A percentile compares a stretch with the other conserved stretches of the same genome.
Conservation (phyloP, 2,329 filamentous ascomycete genomes). For the Penicillium sp. region DNA sequence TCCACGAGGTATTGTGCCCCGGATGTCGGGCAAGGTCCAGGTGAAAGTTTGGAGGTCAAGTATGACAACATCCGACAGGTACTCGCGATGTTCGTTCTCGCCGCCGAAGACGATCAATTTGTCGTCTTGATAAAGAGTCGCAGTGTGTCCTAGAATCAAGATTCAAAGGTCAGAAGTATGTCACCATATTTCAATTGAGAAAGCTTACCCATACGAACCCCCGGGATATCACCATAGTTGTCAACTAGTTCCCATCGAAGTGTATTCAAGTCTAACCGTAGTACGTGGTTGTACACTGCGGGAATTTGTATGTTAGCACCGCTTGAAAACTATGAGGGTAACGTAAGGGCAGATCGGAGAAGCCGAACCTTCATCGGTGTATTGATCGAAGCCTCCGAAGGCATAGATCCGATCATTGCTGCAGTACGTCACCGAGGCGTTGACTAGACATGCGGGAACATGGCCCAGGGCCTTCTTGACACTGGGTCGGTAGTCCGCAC, state of each 20-base stretch:
- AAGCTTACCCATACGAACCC: constrained; percentile 83
- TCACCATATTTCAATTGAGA: constrained; percentile 18
- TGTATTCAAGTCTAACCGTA: constrained; percentile 78
- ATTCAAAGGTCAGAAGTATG: not conserved
- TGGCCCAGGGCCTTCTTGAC: constrained; percentile 74
- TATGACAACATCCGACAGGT: constrained; percentile 91
- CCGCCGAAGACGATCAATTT: constrained; percentile 97
- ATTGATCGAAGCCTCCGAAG: constrained; percentile 97
- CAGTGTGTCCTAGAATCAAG: constrained; percentile 69
- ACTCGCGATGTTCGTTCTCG: constrained; percentile 94
- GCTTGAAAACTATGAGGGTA: not conserved
- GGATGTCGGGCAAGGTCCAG: constrained; percentile 88
- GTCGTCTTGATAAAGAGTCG: constrained; percentile 85
- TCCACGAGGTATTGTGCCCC: constrained; percentile 79
- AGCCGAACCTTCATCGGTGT: constrained; percentile 75
- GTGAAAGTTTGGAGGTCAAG: constrained; percentile 92
- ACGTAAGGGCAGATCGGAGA: not conserved
- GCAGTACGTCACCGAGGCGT: constrained; percentile 98
- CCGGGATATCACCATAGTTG: constrained; percentile 97
- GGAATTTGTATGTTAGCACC: constrained; percentile 3
- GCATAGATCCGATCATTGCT: constrained; percentile 97
- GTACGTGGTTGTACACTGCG: constrained; percentile 88
- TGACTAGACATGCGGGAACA: constrained; percentile 89
- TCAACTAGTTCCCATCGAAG: constrained; percentile 94
- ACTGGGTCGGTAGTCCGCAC: constrained; percentile 74